Evolutionary conservation across 768 basidiomycete species (phyloP).

Genomic region (Sporobolomyces roseus): DNA sequence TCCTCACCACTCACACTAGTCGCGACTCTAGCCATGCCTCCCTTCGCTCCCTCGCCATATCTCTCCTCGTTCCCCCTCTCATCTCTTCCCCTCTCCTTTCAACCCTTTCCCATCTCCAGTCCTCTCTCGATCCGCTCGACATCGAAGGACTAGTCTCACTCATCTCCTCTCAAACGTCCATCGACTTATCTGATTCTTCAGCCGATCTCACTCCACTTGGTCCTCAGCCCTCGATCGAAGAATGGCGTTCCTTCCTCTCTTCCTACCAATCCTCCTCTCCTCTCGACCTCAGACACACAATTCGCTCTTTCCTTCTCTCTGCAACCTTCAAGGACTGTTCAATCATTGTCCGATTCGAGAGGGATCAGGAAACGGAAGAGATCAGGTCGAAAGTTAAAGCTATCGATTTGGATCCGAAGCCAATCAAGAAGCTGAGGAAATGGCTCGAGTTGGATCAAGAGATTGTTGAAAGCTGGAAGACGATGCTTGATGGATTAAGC

Average conservation of each 20-base stretch:
- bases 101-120: slow-evolving; percentile 62
- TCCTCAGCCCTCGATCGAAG: slow-evolving; percentile 59
- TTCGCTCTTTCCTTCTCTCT: slow-evolving; percentile 75
- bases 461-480: slow-evolving; percentile 53
- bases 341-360: slow-evolving; percentile 54
- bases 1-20: not conserved
- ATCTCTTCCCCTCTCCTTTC: slow-evolving; percentile 57
- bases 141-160: slow-evolving; percentile 66
- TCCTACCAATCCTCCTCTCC: slow-evolving; percentile 50
- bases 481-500: not conserved
- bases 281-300: slow-evolving; percentile 57
- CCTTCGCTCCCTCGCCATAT: not conserved
- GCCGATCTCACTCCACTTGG: slow-evolving; percentile 22
- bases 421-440: slow-evolving; percentile 58
- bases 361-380: not conserved
- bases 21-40: not conserved
- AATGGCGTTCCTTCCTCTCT: slow-evolving; percentile 65
- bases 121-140: slow-evolving; percentile 73
- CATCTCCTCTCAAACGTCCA: slow-evolving; percentile 25
- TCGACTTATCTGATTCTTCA: not conserved
- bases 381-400: slow-evolving; percentile 55
- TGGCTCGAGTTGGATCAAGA: slow-evolving; percentile 72
- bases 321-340: slow-evolving; percentile 98
- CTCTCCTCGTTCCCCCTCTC: slow-evolving; percentile 54
- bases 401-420: slow-evolving; percentile 85